Conservation (phyloP, 2,329 filamentous ascomycete species). For the Blumeriella jaapii region DNA sequence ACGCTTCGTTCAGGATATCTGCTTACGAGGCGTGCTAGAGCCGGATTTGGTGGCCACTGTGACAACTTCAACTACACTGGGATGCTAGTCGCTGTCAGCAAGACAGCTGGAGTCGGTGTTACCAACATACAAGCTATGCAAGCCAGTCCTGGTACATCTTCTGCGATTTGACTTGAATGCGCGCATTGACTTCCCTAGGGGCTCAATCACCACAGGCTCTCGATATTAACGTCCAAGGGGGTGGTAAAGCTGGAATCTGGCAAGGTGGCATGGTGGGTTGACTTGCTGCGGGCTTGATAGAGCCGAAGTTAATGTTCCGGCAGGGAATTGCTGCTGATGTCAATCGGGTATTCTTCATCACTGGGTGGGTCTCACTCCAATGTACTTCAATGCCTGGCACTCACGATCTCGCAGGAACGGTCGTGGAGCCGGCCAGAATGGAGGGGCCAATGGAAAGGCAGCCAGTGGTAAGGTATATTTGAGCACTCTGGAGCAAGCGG, state of each 20-base stretch:
- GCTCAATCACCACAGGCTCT: no score
- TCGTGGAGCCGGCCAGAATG: no score
- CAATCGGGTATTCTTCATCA: slow-evolving; percentile 25
- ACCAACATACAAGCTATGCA: no score
- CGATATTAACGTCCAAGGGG: slow-evolving; percentile 26
- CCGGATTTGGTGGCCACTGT: slow-evolving; percentile 38
- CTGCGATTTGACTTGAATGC: no score
- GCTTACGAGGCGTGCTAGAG: no score
- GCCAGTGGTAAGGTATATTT: no score
- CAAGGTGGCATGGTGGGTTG: slow-evolving; percentile 13
- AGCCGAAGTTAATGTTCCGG: no score
- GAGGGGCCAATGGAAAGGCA: no score
- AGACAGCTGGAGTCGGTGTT: slow-evolving; percentile 22
- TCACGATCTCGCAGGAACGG: slow-evolving; percentile 24
- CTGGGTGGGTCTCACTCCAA: no score
- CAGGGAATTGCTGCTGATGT: slow-evolving; percentile 27
- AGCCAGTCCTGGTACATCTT: slow-evolving; percentile 1
- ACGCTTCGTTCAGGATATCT: slow-evolving; percentile 33
- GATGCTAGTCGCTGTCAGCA: slow-evolving; percentile 26
- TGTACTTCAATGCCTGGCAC: not conserved
- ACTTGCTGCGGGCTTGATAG: no score
- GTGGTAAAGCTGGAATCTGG: slow-evolving; percentile 32
- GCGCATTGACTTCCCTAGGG: no score
- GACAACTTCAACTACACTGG: slow-evolving; percentile 36
- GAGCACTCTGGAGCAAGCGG: slow-evolving; percentile 36